Percentiles rank a stretch among this genome's conserved stretches.
Conservation (phyloP, 345 rosid genomes). For the Brassica nigra region DNA sequence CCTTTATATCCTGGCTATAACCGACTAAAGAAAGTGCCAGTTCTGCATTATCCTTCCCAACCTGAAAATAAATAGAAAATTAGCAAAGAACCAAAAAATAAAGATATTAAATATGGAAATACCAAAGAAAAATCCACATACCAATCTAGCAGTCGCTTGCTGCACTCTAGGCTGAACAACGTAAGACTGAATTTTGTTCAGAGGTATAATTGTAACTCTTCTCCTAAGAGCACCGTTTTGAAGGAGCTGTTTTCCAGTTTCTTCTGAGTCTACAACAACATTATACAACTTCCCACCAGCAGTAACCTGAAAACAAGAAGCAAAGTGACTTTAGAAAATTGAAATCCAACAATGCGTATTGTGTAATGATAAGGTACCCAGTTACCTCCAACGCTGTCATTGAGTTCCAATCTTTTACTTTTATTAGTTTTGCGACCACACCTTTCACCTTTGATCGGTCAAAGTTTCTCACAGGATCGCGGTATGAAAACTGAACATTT, state of each 20-base stretch:
- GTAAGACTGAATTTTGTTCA: conserved; percentile 77
- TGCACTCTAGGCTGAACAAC: conserved; percentile 63
- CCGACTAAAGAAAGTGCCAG: conserved; percentile 92
- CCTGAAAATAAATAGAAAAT: conserved; percentile 49
- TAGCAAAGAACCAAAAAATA: conserved; percentile 5
- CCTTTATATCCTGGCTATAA: conserved; percentile 75
- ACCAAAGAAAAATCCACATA: conserved; percentile 40
- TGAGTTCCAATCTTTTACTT: conserved; percentile 77
- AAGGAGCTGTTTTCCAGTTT: conserved; percentile 90
- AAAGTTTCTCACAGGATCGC: conserved; percentile 84
- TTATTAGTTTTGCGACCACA: conserved; percentile 86
- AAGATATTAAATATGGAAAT: background rate
- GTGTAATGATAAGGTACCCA: conserved; percentile 14
- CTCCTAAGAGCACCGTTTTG: conserved; percentile 90
- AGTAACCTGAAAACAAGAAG: conserved; percentile 62
- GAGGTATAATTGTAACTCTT: conserved; percentile 90
- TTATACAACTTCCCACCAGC: conserved; percentile 89
- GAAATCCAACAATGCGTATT: conserved; percentile 12
- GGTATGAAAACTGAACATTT: conserved; percentile 80
- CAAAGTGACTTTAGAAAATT: conserved; percentile 26
- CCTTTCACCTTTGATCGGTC: conserved; percentile 96
- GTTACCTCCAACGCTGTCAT: conserved; percentile 94
- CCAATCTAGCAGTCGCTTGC: conserved; percentile 79
- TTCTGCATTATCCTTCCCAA: conserved; percentile 89
- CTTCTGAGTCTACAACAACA: conserved; percentile 92